phyloP scores from a whole-genome alignment of 2,329 filamentous ascomycete genomes.

The Cryphonectria nitschkei region DNA sequence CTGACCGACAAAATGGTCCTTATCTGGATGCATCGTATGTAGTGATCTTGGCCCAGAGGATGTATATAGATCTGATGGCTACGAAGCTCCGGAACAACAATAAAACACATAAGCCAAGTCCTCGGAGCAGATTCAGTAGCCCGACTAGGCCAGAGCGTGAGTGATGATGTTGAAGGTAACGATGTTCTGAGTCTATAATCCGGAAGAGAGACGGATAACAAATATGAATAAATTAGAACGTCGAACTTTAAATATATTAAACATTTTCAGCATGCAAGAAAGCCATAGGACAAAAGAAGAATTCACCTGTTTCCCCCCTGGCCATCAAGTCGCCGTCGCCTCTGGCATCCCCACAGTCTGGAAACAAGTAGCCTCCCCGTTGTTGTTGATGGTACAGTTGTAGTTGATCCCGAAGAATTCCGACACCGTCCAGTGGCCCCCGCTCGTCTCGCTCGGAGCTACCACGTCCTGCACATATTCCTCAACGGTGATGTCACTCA shows the following conservation, averaged over 20 bases:
- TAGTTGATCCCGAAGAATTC: conserved; percentile 3
- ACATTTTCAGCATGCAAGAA: neutral
- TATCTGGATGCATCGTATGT: no score
- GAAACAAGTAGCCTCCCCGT: neutral
- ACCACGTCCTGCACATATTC: neutral
- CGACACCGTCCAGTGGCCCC: conserved; percentile 8
- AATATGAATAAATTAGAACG: neutral
- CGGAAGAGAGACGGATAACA: neutral
- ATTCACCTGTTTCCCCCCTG: neutral
- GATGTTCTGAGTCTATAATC: neutral
- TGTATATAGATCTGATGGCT: no score
- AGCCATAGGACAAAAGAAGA: neutral
- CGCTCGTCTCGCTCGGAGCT: no score
- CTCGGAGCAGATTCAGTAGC: neutral
- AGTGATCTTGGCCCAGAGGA: neutral
- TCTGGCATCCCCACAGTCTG: conserved; percentile 10
- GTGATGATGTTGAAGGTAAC: neutral
- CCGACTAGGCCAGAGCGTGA: neutral
- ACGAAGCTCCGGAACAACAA: no score
- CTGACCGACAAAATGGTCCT: neutral
- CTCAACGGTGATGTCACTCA: neutral
- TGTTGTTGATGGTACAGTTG: conserved; percentile 3
- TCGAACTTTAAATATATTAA: neutral
- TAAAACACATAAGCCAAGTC: no score
- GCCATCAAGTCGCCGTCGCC: neutral